Conservation (phyloP, 345 rosid genomes). For the Bretschneidera sinensis region DNA sequence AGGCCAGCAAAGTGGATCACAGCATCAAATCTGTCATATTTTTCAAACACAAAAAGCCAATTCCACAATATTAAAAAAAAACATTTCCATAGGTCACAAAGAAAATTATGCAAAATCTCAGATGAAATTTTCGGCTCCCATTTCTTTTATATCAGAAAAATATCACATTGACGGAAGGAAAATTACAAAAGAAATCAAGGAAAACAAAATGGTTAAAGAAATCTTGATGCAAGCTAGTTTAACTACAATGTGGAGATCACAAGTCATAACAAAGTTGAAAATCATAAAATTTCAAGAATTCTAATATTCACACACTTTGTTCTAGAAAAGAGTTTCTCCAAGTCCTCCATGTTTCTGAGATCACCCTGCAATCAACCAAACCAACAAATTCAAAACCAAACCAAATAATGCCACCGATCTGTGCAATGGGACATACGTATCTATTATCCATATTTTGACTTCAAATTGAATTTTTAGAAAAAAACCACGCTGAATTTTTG, state of each 20-base stretch:
- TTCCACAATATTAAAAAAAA: neutral
- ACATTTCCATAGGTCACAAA: neutral
- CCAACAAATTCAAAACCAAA: constrained; percentile 5
- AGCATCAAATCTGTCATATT: constrained; percentile 64
- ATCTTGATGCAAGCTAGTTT: neutral
- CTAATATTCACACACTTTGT: constrained; percentile 39
- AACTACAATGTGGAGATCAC: neutral
- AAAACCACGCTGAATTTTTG: too few relatives aligned
- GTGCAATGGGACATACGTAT: neutral
- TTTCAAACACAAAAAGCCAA: constrained; percentile 11
- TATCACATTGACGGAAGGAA: neutral
- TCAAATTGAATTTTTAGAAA: too few relatives aligned
- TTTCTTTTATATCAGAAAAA: neutral
- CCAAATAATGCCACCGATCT: neutral
- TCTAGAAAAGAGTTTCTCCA: constrained; percentile 73
- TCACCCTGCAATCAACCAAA: constrained; percentile 62
- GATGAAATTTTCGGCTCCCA: too few relatives aligned
- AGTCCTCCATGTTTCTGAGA: constrained; percentile 72
- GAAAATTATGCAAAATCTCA: too few relatives aligned
- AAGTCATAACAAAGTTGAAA: too few relatives aligned
- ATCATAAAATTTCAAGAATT: neutral
- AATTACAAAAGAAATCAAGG: neutral
- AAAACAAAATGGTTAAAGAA: neutral
- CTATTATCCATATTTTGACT: too few relatives aligned
- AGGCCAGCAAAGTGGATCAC: constrained; percentile 97